phyloP scores from a whole-genome alignment of 495 filamentous ascomycete genomes.

The Penicillium nucicola region DNA sequence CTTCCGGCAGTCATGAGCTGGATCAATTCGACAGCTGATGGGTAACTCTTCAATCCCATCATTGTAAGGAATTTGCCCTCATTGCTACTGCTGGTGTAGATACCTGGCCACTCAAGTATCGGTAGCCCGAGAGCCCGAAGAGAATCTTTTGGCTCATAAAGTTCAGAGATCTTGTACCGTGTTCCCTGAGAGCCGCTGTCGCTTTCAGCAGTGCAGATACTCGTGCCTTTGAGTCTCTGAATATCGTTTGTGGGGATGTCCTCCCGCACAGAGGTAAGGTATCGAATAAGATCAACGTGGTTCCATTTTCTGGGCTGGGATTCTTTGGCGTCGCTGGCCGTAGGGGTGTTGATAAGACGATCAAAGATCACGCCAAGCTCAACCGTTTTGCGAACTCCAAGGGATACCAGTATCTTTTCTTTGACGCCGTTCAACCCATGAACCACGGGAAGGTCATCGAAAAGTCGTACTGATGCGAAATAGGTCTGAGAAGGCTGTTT shows the following conservation, averaged over 20 bases:
- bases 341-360: constrained; percentile 61
- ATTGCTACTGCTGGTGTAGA: constrained; percentile 54
- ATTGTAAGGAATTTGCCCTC: constrained; percentile 71
- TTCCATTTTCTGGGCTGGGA: constrained; percentile 64
- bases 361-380: constrained; percentile 92
- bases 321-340: constrained; percentile 39
- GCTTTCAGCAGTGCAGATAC: constrained; percentile 78
- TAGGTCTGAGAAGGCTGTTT: constrained; percentile 82
- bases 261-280: constrained; percentile 81
- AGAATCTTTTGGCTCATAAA: constrained; percentile 77
- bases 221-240: constrained; percentile 68
- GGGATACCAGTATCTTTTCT: constrained; percentile 77
- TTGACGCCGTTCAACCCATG: constrained; percentile 72
- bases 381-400: constrained; percentile 81
- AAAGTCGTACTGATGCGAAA: constrained; percentile 87
- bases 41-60: constrained; percentile 69
- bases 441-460: constrained; percentile 86
- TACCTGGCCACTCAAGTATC: constrained; percentile 81
- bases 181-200: constrained; percentile 27
- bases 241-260: constrained; percentile 89
- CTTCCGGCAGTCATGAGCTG: constrained; percentile 65
- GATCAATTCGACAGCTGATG: constrained; percentile 66
- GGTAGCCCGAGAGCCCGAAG: constrained; percentile 68
- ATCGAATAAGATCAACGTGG: constrained; percentile 91
- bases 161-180: constrained; percentile 75